Evolutionary conservation across 352 stramenopile species (phyloP).

Genomic region (Globisporangium lucens): DNA sequence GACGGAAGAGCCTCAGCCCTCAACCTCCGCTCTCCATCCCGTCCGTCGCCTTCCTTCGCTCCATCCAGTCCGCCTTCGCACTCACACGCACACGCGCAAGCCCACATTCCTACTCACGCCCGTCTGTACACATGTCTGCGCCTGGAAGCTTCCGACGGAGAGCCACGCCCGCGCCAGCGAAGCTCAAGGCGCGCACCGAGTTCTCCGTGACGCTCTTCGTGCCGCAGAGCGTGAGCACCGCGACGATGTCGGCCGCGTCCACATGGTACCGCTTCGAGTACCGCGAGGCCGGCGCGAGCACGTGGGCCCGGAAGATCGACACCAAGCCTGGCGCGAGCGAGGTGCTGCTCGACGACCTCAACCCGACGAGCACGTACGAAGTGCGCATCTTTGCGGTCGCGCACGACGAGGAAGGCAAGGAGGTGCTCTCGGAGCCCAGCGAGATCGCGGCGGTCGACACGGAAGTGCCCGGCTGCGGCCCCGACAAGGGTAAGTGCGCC

Average conservation of each 20-base stretch:
- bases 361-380: slow-evolving; percentile 87
- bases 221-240: slow-evolving; percentile 19
- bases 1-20: background rate
- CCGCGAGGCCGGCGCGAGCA: slow-evolving; percentile 52
- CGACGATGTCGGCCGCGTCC: slow-evolving; percentile 13
- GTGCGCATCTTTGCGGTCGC: slow-evolving; percentile 71
- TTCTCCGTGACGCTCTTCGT: slow-evolving; percentile 80
- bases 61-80: background rate
- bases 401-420: slow-evolving; percentile 30
- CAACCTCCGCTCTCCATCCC: slow-evolving; percentile 1
- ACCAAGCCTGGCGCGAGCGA: slow-evolving; percentile 33
- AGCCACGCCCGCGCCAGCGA: slow-evolving; percentile 48
- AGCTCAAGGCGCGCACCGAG: slow-evolving; percentile 71
- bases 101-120: background rate
- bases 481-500: slow-evolving; percentile 28
- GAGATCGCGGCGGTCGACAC: slow-evolving; percentile 83
- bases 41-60: background rate
- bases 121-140: background rate
- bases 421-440: slow-evolving; percentile 54
- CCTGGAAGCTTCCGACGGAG: slow-evolving; percentile 3
- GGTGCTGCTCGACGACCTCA: slow-evolving; percentile 80
- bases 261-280: slow-evolving; percentile 71
- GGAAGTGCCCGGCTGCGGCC: slow-evolving; percentile 78
- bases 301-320: slow-evolving; percentile 39
- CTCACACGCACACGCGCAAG: background rate